Evolutionary conservation across 345 rosid genomes (phyloP).

Genomic region (Eucalyptus pumila): DNA sequence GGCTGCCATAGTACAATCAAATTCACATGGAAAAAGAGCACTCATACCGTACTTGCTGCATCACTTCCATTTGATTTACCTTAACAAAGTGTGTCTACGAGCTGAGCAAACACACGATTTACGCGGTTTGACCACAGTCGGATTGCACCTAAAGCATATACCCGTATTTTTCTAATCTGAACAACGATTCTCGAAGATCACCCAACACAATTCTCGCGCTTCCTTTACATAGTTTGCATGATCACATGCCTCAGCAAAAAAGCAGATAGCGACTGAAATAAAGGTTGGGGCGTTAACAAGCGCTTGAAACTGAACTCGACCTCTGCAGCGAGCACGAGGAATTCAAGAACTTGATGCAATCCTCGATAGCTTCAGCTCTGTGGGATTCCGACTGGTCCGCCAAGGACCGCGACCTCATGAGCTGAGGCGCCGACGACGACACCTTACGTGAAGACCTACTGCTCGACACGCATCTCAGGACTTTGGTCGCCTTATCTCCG

Average conservation of each 20-base stretch:
- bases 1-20: neutral
- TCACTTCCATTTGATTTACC: neutral
- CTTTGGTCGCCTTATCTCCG: slow-evolving; percentile 44
- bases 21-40: neutral
- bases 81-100: neutral
- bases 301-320: slow-evolving; percentile 55
- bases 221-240: neutral
- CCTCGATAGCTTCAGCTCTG: slow-evolving; percentile 78
- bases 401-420: slow-evolving; percentile 65
- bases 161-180: neutral
- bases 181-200: neutral
- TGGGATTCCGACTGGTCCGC: slow-evolving; percentile 68
- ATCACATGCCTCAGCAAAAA: neutral
- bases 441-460: slow-evolving; percentile 31
- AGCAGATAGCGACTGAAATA: neutral
- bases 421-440: slow-evolving; percentile 26
- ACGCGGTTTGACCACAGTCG: neutral
- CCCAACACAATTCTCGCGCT: neutral
- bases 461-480: slow-evolving; percentile 29
- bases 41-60: neutral
- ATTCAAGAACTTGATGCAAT: slow-evolving; percentile 87
- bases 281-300: slow-evolving; percentile 12
- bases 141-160: neutral
- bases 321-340: slow-evolving; percentile 61
- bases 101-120: neutral